Evolutionary conservation across 768 basidiomycete species (phyloP).

Genomic region (Amanita molliuscula): DNA sequence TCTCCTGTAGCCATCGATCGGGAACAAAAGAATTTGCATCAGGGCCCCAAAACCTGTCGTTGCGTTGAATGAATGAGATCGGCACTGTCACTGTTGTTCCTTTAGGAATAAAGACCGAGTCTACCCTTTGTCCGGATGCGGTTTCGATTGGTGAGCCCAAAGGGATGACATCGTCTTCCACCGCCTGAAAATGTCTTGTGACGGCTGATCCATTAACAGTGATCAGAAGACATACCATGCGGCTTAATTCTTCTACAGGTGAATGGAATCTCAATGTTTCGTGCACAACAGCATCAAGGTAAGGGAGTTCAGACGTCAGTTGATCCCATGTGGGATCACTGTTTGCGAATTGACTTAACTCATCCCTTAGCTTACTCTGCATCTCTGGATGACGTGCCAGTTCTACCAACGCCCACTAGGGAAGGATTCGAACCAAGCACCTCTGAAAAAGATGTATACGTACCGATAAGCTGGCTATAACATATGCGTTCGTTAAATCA

Average conservation of each 20-base stretch:
- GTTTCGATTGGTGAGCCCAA: conserved; percentile 21
- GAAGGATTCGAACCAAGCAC: background rate
- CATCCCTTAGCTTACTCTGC: conserved; percentile 12
- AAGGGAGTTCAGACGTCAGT: conserved; percentile 31
- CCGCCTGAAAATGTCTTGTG: conserved; percentile 17
- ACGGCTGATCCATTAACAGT: background rate
- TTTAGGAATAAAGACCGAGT: conserved; percentile 21
- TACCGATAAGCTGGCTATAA: background rate
- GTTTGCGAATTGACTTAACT: conserved; percentile 9
- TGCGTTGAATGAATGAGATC: conserved; percentile 28
- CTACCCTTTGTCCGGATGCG: conserved; percentile 18
- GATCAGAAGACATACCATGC: conserved; percentile 16
- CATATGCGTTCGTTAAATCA: background rate
- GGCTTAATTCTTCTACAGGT: conserved; percentile 17
- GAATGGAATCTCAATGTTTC: conserved; percentile 30
- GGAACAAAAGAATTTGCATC: conserved; percentile 33
- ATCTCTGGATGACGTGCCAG: conserved; percentile 12
- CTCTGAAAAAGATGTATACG: background rate
- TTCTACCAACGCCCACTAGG: conserved; percentile 16
- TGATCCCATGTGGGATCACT: conserved; percentile 29
- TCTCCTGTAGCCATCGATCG: conserved; percentile 28
- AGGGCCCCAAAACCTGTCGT: conserved; percentile 30
- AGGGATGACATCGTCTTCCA: conserved; percentile 27
- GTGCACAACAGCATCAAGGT: conserved; percentile 30
- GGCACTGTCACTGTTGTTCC: conserved; percentile 27